Base-by-base conservation (phyloP, 2,329 filamentous ascomycete genomes). In the Fusarium verticillioides region DNA sequence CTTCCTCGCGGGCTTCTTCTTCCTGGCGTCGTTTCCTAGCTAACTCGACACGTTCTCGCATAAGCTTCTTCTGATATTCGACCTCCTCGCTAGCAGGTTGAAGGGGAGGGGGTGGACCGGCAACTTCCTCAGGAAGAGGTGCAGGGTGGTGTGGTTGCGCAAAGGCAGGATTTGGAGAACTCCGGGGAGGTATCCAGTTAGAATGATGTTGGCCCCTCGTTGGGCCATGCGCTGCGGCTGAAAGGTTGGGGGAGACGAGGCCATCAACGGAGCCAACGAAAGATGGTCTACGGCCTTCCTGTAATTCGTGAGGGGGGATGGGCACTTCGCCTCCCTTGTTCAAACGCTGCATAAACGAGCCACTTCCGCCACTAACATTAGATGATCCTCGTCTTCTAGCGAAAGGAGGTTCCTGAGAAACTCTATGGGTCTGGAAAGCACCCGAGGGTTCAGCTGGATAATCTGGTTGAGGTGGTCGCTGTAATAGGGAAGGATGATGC, bases 281-380 rank as follows among this genome's bases (percentile, higher is more conserved):
- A 4, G 89, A 89, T 32, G 83, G 82, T 68, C 87, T 83, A 26
- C 87, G 84, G 21, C 82, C 81, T 60, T 82, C 83, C 18, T 85
- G 74, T 30, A 85, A 70, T 11, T 89, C 87, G 4, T 82, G 79
- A 5, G 85, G 82, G 1, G 82, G 82, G 57, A 85, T 79, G 13
- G 80, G 71, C 46, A 81, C 79, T 44, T 88, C 87, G 30, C 80
- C 81, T 11, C 81, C 81, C 72, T 86, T 87, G 42, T 81, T 81
- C 40, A 84, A 73, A 40, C 92, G 90, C 75, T 92, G 89, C 75
- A 88, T 87, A 72, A 91, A 89, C 42, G 89, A 87, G 68, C 92
- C 92, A 80, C 94, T 97, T 66, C 93, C 93, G 62, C 94, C 95
- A 80, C 95, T 98, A 44, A 97, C 92, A 78, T 95, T 97, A 5